Base-by-base conservation (phyloP, 1,139 yeast genomes). In the Blastobotrys ciferrii region DNA sequence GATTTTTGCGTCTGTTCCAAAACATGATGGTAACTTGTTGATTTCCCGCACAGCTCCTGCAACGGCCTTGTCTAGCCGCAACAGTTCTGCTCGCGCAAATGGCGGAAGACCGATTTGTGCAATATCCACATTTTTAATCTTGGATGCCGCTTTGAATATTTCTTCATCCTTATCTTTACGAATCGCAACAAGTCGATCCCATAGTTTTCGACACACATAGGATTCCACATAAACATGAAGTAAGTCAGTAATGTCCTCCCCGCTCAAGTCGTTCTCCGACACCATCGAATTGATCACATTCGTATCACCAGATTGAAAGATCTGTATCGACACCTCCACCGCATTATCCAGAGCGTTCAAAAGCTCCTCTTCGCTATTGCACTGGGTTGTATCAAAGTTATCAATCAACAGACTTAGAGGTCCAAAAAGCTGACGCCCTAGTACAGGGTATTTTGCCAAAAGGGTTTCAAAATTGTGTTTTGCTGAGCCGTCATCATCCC, bases 161-260 rank as follows among this genome's bases (percentile, higher is more conserved):
- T 48, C 62, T 53, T 30, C 57, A 55, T 53, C 83, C 63, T 18
- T 64, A 63, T 28, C 64, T 56, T 46, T 72, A 65, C 54, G 52
- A 7, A 59, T 30, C 20, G 54, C 53, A 39, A 64, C 31, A 48
- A 59, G 42, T 32, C 54, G 58, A 47, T 50, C 68, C 70, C 61
- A 70, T 64, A 49, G 61, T 47, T 40, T 59, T 40, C 81, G 86
- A 60, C 81, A 84, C 18, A 87, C 63, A 53, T 81, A 82, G 51
- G 76, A 60, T 56, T 88, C 96, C 11, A 87, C 81, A 56, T 86
- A 86, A 49, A 80, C 82, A 57, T 82, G 84, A 1, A 87, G 48
- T 81, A 71, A 52, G 71, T 73, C 59, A 73, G 79, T 57, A 78
- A 67, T 54, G 31, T 67, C 70, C 2, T 84, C 83, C 2, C 81